Percentiles rank a stretch among this genome's conserved stretches.
These are phyloP conservation scores for Neospermospora avenae DNA, from an alignment of 2,329 filamentous ascomycete genomes.

Conservation along the genomic window DNA sequence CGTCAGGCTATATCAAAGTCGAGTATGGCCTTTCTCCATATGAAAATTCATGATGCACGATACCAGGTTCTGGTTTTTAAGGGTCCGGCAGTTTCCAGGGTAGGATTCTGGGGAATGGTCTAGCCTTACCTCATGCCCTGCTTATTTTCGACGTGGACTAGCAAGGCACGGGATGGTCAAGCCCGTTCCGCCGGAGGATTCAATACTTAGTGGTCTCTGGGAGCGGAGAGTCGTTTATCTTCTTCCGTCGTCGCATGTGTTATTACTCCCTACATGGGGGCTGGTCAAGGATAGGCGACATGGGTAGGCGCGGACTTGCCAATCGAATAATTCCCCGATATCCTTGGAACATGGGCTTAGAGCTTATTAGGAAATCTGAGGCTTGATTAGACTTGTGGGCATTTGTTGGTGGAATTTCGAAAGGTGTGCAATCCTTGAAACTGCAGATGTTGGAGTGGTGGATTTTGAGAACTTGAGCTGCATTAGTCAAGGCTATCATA, in stretches of 20 bases:
- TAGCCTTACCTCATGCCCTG: background rate
- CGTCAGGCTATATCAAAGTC: too few species aligned
- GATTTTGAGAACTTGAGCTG: background rate
- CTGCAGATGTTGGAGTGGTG: background rate
- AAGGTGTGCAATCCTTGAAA: too few species aligned
- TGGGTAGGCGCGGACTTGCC: background rate
- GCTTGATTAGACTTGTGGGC: background rate
- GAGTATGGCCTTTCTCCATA: too few species aligned
- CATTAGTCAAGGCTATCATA: too few species aligned
- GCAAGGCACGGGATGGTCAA: background rate
- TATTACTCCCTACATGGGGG: background rate
- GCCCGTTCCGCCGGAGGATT: background rate
- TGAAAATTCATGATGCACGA: too few species aligned
- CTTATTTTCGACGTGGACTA: background rate
- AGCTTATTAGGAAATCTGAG: background rate
- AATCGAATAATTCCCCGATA: background rate
- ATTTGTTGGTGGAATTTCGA: background rate
- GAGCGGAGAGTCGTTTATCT: background rate
- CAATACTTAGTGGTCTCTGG: background rate
- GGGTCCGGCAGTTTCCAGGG: too few species aligned
- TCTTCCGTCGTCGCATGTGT: background rate
- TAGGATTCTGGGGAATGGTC: background rate
- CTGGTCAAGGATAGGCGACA: background rate
- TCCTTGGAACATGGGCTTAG: background rate
- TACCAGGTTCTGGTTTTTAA: too few species aligned